Percentiles rank a stretch among this genome's conserved stretches.
Conservation (phyloP, 2,329 filamentous ascomycete genomes). For the Acrocalymma vagum region DNA sequence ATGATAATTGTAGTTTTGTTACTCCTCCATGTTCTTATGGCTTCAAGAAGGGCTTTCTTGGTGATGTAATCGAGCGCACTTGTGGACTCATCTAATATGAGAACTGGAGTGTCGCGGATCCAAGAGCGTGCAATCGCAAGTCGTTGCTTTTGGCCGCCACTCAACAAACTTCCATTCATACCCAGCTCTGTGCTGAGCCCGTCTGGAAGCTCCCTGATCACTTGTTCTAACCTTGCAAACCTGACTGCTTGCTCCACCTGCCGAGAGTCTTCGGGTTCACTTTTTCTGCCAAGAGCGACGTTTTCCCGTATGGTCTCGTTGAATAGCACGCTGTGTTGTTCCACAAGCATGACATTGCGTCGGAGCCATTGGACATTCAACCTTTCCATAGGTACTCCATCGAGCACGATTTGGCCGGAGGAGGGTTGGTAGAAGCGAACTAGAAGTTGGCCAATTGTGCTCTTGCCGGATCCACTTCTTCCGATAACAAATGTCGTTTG, state of each 20-base stretch:
- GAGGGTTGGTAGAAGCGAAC: constrained; percentile 77
- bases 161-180: constrained; percentile 73
- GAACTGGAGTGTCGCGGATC: constrained; percentile 77
- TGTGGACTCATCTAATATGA: constrained; percentile 89
- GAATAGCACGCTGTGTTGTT: constrained; percentile 84
- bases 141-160: constrained; percentile 85
- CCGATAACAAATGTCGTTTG: constrained; percentile 84
- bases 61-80: constrained; percentile 83
- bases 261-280: constrained; percentile 57
- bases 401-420: constrained; percentile 73
- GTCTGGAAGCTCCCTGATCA: constrained; percentile 71
- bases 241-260: constrained; percentile 71
- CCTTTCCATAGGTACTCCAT: constrained; percentile 67
- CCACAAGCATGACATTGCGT: constrained; percentile 79
- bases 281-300: constrained; percentile 74
- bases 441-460: constrained; percentile 82
- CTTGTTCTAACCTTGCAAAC: constrained; percentile 73
- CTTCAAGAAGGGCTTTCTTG: constrained; percentile 73
- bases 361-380: constrained; percentile 78
- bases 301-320: constrained; percentile 82
- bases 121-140: constrained; percentile 81
- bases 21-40: constrained; percentile 77
- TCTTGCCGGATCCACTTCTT: constrained; percentile 90
- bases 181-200: constrained; percentile 79
- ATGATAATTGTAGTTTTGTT: constrained; percentile 92